A percentile compares a stretch with the other conserved stretches of the same genome.
These are phyloP conservation scores for Chaetomiaceae sp. DNA, from an alignment of 2,329 filamentous ascomycete genomes.

Conservation along the genomic window DNA sequence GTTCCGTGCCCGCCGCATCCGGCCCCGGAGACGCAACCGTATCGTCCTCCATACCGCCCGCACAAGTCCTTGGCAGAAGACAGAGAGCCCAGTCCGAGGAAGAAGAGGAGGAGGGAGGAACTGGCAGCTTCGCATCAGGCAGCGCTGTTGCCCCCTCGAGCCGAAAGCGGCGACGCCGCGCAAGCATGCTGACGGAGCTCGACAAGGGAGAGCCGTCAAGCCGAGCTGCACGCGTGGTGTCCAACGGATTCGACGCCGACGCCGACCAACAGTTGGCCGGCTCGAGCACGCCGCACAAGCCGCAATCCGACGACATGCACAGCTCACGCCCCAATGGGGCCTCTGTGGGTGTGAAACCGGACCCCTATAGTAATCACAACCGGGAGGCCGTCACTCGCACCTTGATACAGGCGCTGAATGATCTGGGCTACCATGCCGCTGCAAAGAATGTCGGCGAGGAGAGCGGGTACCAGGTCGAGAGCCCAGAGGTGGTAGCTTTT, in stretches of 20 bases:
- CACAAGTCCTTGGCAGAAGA: slow-evolving; percentile 51
- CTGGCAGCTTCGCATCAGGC: slow-evolving; percentile 24
- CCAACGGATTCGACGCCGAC: slow-evolving; percentile 50
- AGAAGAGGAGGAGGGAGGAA: slow-evolving; percentile 37
- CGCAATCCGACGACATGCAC: slow-evolving; percentile 43
- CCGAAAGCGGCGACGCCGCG: slow-evolving; percentile 45
- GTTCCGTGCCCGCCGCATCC: slow-evolving; percentile 12
- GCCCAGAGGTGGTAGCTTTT: slow-evolving; percentile 78
- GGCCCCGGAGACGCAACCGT: slow-evolving; percentile 23
- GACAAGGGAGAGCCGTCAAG: slow-evolving; percentile 47
- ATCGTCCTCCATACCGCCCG: slow-evolving; percentile 15
- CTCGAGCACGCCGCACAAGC: slow-evolving; percentile 46
- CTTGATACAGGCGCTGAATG: slow-evolving; percentile 82
- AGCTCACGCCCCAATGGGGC: slow-evolving; percentile 44
- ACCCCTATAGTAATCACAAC: slow-evolving; percentile 74
- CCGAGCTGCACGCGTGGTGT: slow-evolving; percentile 46
- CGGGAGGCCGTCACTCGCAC: slow-evolving; percentile 90
- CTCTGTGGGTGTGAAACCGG: slow-evolving; percentile 9
- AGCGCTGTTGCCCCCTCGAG: slow-evolving; percentile 17
- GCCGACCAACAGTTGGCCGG: slow-evolving; percentile 38
- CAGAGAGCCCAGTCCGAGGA: slow-evolving; percentile 42
- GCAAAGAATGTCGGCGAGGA: slow-evolving; percentile 71
- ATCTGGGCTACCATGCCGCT: slow-evolving; percentile 78
- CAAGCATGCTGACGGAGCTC: slow-evolving; percentile 60
- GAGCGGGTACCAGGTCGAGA: slow-evolving; percentile 86